phyloP scores from a whole-genome alignment of 345 rosid genomes.

The Litchi chinensis region DNA sequence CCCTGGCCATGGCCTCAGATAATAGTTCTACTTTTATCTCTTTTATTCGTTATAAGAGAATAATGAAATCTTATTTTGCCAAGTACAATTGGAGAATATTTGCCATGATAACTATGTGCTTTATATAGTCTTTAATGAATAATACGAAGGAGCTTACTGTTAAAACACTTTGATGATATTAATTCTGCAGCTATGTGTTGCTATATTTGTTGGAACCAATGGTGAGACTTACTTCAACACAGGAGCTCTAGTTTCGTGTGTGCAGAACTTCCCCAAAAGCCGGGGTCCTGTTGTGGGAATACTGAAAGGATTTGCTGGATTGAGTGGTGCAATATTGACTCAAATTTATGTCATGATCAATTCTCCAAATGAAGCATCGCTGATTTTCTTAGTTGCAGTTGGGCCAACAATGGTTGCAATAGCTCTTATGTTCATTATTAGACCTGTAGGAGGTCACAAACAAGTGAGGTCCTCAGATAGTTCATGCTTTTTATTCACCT shows the following conservation, averaged over 20 bases:
- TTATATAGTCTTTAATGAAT: background rate
- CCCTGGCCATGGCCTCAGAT: background rate
- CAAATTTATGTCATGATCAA: constrained; percentile 68
- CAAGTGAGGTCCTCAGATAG: constrained; percentile 54
- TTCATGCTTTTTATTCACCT: constrained; percentile 49
- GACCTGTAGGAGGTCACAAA: constrained; percentile 71
- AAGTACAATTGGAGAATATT: background rate
- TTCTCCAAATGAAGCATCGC: constrained; percentile 61
- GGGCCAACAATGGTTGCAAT: constrained; percentile 72
- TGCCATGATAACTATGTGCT: background rate
- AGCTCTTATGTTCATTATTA: constrained; percentile 60
- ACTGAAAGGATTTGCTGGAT: constrained; percentile 86
- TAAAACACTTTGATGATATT: background rate
- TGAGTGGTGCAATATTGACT: constrained; percentile 88
- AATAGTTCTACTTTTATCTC: background rate
- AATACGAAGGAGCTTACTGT: background rate
- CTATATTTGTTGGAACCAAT: constrained; percentile 76
- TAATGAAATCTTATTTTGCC: background rate
- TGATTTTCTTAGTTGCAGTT: constrained; percentile 74
- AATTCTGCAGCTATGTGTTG: background rate
- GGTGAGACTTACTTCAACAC: constrained; percentile 96
- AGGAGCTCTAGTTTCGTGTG: constrained; percentile 73
- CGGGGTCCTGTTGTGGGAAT: constrained; percentile 89
- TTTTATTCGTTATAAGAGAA: background rate
- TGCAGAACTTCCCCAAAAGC: constrained; percentile 84